phyloP scores from a whole-genome alignment of 148 eudicot genomes.

The Cornus florida region DNA sequence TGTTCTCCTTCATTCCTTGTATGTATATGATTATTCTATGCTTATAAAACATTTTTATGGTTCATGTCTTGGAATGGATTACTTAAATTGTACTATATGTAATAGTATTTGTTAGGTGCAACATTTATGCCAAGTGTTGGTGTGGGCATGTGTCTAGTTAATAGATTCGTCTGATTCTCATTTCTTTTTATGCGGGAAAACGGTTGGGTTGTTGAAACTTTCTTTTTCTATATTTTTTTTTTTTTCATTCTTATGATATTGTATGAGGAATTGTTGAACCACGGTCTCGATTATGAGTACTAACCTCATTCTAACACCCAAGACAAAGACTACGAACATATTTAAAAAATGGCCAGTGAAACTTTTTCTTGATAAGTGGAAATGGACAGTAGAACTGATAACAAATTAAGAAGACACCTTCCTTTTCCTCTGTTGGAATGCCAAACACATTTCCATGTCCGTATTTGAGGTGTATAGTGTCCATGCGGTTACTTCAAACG shows the following conservation, averaged over 20 bases:
- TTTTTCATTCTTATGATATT: not conserved
- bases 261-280: not conserved
- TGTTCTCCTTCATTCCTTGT: not conserved
- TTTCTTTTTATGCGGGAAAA: not conserved
- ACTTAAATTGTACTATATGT: not conserved
- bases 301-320: no score
- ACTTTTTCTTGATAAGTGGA: not conserved
- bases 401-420: not conserved
- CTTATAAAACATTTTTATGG: no score
- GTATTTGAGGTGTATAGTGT: not conserved
- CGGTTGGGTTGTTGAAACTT: not conserved
- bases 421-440: not conserved
- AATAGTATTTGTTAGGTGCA: not conserved
- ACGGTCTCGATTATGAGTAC: not conserved
- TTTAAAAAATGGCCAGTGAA: not conserved
- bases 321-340: not conserved
- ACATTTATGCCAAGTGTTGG: not conserved
- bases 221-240: not conserved
- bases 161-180: not conserved
- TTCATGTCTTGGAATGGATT: not conserved
- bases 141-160: not conserved
- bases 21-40: not conserved
- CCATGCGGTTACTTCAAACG: not conserved
- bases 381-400: not conserved
- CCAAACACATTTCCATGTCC: not conserved